phyloP scores from a whole-genome alignment of 1,284 basidiomycete species.

The Ganoderma resinaceum region DNA sequence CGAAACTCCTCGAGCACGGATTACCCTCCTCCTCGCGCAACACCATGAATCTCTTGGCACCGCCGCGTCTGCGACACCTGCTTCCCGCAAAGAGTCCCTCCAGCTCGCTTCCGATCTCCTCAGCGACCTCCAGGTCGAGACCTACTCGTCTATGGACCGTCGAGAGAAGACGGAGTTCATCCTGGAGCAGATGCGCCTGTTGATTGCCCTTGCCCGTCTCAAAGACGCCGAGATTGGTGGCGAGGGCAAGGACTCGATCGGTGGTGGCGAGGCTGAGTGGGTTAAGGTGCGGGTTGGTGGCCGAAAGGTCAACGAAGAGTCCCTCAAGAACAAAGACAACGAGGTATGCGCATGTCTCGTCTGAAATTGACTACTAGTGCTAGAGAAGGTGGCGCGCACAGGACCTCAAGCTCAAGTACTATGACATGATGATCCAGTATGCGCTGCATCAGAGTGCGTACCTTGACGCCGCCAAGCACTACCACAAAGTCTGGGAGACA shows the following conservation, averaged over 20 bases:
- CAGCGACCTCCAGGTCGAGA: conserved; percentile 97
- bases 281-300: conserved; percentile 90
- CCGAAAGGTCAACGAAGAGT: conserved; percentile 94
- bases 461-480: conserved; percentile 94
- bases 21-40: conserved; percentile 85
- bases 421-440: conserved; percentile 96
- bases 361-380: background rate
- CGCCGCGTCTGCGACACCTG: conserved; percentile 48
- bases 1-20: conserved; percentile 95
- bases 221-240: conserved; percentile 68
- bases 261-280: conserved; percentile 87
- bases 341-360: conserved; percentile 61
- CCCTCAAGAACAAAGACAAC: conserved; percentile 88
- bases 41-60: conserved; percentile 80
- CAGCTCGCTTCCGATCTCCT: conserved; percentile 89
- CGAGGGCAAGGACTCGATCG: conserved; percentile 59
- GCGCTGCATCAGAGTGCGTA: conserved; percentile 87
- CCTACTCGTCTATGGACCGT: conserved; percentile 98
- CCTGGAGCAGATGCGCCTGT: conserved; percentile 95
- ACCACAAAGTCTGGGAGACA: conserved; percentile 97
- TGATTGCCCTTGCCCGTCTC: conserved; percentile 73
- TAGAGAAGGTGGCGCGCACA: conserved; percentile 41
- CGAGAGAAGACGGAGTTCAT: conserved; percentile 99
- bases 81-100: conserved; percentile 67
- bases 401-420: conserved; percentile 96